Evolutionary conservation across 2,329 filamentous ascomycete species (phyloP).

Genomic region (Aspergillus clavatus): DNA sequence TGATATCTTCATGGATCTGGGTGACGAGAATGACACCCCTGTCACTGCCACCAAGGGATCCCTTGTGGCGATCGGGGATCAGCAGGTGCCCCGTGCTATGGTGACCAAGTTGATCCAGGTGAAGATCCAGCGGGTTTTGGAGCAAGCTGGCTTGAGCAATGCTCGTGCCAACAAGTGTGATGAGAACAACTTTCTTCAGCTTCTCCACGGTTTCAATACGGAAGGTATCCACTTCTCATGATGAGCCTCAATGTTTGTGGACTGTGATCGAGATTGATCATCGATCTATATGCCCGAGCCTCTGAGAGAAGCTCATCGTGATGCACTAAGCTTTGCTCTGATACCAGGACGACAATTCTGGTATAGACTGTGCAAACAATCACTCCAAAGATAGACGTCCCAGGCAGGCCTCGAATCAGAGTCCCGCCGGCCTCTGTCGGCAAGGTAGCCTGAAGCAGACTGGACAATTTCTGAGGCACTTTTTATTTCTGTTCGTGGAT

Average conservation of each 20-base stretch:
- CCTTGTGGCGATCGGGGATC: conserved; percentile 47
- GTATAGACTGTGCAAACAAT: too few relatives aligned
- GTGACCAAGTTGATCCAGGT: conserved; percentile 69
- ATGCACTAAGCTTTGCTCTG: too few relatives aligned
- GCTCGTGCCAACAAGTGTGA: conserved; percentile 75
- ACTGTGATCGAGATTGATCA: too few relatives aligned
- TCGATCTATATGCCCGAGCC: too few relatives aligned
- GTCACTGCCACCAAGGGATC: conserved; percentile 48
- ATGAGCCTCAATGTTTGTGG: background rate
- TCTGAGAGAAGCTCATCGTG: too few relatives aligned
- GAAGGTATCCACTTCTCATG: conserved; percentile 16
- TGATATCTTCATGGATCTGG: conserved; percentile 44
- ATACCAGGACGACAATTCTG: too few relatives aligned
- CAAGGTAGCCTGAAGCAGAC: too few relatives aligned
- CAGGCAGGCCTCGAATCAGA: too few relatives aligned
- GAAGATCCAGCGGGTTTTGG: conserved; percentile 75
- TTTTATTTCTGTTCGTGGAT: background rate
- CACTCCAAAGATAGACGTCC: too few relatives aligned
- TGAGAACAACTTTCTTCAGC: conserved; percentile 76
- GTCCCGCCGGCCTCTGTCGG: too few relatives aligned
- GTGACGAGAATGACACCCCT: conserved; percentile 40
- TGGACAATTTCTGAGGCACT: too few relatives aligned
- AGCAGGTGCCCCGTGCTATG: conserved; percentile 65
- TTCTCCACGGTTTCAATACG: conserved; percentile 61
- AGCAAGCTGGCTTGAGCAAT: conserved; percentile 69